Evolutionary conservation across 2,329 filamentous ascomycete genomes (phyloP).

Genomic region (Aspergillus fischeri): DNA sequence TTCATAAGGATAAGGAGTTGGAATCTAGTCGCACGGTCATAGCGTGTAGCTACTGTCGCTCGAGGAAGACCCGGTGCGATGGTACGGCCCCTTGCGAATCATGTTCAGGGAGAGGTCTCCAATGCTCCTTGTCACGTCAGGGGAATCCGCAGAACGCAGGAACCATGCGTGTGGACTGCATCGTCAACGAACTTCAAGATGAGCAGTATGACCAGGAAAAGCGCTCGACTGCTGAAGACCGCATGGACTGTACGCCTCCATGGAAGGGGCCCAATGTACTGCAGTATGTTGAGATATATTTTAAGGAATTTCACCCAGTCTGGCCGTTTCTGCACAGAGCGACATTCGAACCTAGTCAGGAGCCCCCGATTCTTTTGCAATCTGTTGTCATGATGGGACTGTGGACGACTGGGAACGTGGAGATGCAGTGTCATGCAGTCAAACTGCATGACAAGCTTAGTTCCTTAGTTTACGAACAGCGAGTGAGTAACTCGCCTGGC

Average conservation of each 20-base stretch:
- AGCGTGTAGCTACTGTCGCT: conserved; percentile 15
- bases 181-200: conserved; percentile 4
- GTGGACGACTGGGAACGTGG: conserved; percentile 18
- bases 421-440: conserved; percentile 15
- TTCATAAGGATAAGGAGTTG: conserved; percentile 11
- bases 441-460: conserved; percentile 18
- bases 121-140: not conserved
- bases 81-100: conserved; percentile 13
- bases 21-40: conserved; percentile 9
- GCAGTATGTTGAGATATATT: conserved; percentile 23
- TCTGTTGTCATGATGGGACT: conserved; percentile 24
- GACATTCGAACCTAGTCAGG: conserved; percentile 17
- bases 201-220: not conserved
- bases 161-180: not conserved
- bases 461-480: conserved; percentile 18
- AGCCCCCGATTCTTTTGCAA: conserved; percentile 24
- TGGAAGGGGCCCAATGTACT: conserved; percentile 1
- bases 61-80: conserved; percentile 13
- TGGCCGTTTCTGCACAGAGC: conserved; percentile 25
- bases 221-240: not conserved
- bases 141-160: not conserved
- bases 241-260: not conserved
- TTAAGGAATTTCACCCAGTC: conserved; percentile 20
- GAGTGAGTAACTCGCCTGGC: conserved; percentile 9
- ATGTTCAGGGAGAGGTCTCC: conserved; percentile 8